Evolutionary conservation across 2,329 filamentous ascomycete genomes (phyloP), one percentile per base, ranked within the genome.

Genomic region (Microthyrium microscopicum): DNA sequence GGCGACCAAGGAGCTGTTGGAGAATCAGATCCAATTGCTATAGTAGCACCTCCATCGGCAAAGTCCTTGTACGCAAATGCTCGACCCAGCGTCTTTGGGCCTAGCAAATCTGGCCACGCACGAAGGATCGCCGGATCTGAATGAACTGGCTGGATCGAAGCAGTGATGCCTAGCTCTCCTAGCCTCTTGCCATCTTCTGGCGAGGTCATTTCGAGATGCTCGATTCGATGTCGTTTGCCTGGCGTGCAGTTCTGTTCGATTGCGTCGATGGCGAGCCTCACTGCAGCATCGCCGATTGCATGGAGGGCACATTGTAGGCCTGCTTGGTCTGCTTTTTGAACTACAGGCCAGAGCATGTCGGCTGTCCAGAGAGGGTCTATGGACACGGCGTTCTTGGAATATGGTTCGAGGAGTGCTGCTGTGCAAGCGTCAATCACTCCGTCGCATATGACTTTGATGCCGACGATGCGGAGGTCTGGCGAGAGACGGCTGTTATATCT

Each of bases 101-200:
- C 71, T 4, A 77, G 51, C 12, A 77, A 58, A 5, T 56, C 52
- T 0, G 68, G 68, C 68, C 73, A 78, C 0, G 68, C 70, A 19
- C 62, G 56, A 3, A 77, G 52, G 35, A 75, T 71, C 0, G 70
- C 67, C 1, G 73, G 73, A 48, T 93, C 84, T 43, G 84, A 80
- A 53, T 84, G 92, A 58, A 91, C 92, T 16, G 84, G 89, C 60
- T 93, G 82, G 42, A 93, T 92, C 36, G 80, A 80, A 39, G 92
- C 85, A 36, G 83, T 93, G 50, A 77, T 73, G 31, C 71, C 69
- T 4, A 73, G 52, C 17, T 54, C 45, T 5, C 70, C 72, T 1
- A 77, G 59, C 1, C 71, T 55, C 2, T 45, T 54, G 1, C 68
- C 72, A 42, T 77, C 73, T 36, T 58, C 55, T 0, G 58, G 56